Percentiles rank a stretch among this genome's conserved stretches.
Evolutionary conservation across 1,284 basidiomycete species (phyloP).

Genomic region (Mycosarcoma mackinlayi): DNA sequence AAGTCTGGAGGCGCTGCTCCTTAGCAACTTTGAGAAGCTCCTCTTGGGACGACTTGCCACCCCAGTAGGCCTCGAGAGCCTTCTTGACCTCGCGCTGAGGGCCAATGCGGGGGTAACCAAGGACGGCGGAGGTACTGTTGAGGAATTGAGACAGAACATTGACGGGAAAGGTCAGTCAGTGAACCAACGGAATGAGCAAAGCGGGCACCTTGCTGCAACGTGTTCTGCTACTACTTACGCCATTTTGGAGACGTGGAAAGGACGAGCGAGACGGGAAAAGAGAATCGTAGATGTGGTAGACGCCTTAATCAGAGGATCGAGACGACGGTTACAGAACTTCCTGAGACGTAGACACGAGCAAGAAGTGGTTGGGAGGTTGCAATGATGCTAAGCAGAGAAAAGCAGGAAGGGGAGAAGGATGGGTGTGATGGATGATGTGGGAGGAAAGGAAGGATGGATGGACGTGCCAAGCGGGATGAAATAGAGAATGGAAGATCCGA

Average conservation of each 20-base stretch:
- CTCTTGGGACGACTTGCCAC: constrained; percentile 86
- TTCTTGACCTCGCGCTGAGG: constrained; percentile 98
- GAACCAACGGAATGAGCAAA: not conserved
- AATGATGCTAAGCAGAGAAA: not conserved
- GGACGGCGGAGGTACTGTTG: constrained; percentile 68
- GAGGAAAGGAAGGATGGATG: constrained; percentile 3
- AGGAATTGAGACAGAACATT: not conserved
- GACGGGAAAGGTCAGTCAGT: not conserved
- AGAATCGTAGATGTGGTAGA: constrained; percentile 9
- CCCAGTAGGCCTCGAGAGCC: constrained; percentile 86
- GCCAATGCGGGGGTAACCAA: constrained; percentile 98
- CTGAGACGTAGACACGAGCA: constrained; percentile 22
- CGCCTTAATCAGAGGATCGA: constrained; percentile 16
- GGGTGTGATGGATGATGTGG: constrained; percentile 18
- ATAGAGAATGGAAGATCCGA: constrained; percentile 19
- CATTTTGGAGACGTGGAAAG: constrained; percentile 33
- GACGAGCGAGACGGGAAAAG: constrained; percentile 15
- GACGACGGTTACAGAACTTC: constrained; percentile 9
- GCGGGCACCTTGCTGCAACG: no score
- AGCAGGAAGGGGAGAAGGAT: constrained; percentile 7
- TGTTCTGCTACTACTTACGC: constrained; percentile 22
- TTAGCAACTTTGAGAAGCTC: constrained; percentile 90
- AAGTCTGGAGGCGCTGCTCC: constrained; percentile 88
- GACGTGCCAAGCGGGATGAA: constrained; percentile 15
- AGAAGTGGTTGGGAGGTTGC: constrained; percentile 8